phyloP scores from a whole-genome alignment of 2,329 filamentous ascomycete species.

The Epichloe sibirici region DNA sequence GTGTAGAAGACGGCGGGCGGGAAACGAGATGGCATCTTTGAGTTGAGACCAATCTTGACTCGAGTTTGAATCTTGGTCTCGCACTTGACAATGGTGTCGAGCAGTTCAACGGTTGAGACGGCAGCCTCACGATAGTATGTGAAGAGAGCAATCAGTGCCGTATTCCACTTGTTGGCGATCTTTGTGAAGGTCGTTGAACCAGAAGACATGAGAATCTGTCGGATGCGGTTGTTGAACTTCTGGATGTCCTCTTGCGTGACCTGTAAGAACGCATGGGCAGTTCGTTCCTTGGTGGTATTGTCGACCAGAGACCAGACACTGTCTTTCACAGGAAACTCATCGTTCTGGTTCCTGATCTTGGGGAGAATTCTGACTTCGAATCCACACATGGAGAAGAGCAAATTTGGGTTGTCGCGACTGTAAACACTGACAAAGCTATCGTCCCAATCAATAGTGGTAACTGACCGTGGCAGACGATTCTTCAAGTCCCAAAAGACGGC shows the following conservation, averaged over 20 bases:
- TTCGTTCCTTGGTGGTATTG: slow-evolving; percentile 92
- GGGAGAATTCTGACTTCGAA: slow-evolving; percentile 95
- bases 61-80: slow-evolving; percentile 99
- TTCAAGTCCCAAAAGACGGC: slow-evolving; percentile 99
- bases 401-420: slow-evolving; percentile 92
- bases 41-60: slow-evolving; percentile 97
- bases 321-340: slow-evolving; percentile 95
- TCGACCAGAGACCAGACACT: slow-evolving; percentile 97
- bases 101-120: slow-evolving; percentile 82
- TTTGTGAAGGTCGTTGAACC: slow-evolving; percentile 99
- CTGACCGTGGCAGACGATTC: slow-evolving; percentile 84
- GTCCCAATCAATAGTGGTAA: slow-evolving; percentile 98
- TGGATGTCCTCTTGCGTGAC: slow-evolving; percentile 96
- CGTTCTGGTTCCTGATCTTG: slow-evolving; percentile 87
- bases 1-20: slow-evolving; percentile 98
- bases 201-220: slow-evolving; percentile 97
- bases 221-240: slow-evolving; percentile 98
- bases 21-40: slow-evolving; percentile 98
- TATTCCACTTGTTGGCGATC: slow-evolving; percentile 99
- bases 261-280: slow-evolving; percentile 92
- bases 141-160: slow-evolving; percentile 88
- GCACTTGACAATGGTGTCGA: slow-evolving; percentile 98
- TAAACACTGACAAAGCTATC: slow-evolving; percentile 98
- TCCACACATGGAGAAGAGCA: slow-evolving; percentile 95
- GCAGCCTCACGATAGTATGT: slow-evolving; percentile 98